These are phyloP conservation scores for Gastroboletus turbinatus DNA, from an alignment of 1,284 basidiomycete species.

Conservation along the genomic window DNA sequence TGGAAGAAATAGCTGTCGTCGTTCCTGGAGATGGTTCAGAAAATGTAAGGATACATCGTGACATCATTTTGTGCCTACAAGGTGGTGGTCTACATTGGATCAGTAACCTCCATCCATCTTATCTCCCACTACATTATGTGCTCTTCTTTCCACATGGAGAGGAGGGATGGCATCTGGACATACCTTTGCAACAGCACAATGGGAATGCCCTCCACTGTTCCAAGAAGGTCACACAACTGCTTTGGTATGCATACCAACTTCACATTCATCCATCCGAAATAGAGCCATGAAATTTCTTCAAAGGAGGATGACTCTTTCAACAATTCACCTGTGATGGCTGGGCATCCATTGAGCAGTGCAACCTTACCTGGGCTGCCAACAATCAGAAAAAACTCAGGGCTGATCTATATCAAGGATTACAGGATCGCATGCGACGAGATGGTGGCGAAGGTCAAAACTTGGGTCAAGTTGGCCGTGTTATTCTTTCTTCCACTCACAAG, in stretches of 20 bases:
- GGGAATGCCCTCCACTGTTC: background rate
- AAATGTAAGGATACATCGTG: background rate
- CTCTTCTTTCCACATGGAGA: slow-evolving; percentile 44
- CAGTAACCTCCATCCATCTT: slow-evolving; percentile 36
- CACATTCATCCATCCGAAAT: background rate
- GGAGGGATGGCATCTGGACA: slow-evolving; percentile 40
- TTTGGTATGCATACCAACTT: slow-evolving; percentile 16
- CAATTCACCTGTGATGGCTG: slow-evolving; percentile 40
- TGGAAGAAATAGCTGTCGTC: slow-evolving; percentile 29
- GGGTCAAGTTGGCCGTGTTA: background rate
- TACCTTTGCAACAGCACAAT: slow-evolving; percentile 14
- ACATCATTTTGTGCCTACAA: slow-evolving; percentile 14
- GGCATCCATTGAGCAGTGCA: slow-evolving; percentile 35
- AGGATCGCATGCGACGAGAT: slow-evolving; percentile 4
- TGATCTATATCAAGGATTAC: slow-evolving; percentile 18
- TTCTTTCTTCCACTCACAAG: slow-evolving; percentile 2
- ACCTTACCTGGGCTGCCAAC: slow-evolving; percentile 27
- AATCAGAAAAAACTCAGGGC: slow-evolving; percentile 42
- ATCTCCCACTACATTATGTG: slow-evolving; percentile 40
- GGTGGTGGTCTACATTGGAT: slow-evolving; percentile 32
- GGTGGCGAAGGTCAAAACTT: background rate
- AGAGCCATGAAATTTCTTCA: slow-evolving; percentile 32
- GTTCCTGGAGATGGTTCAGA: slow-evolving; percentile 24
- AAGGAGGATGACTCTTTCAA: slow-evolving; percentile 41
- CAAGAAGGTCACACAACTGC: slow-evolving; percentile 18